Evolutionary conservation across 495 filamentous ascomycete species (phyloP), one percentile per base, ranked within the genome.

Genomic region (Penicillium roqueforti): DNA sequence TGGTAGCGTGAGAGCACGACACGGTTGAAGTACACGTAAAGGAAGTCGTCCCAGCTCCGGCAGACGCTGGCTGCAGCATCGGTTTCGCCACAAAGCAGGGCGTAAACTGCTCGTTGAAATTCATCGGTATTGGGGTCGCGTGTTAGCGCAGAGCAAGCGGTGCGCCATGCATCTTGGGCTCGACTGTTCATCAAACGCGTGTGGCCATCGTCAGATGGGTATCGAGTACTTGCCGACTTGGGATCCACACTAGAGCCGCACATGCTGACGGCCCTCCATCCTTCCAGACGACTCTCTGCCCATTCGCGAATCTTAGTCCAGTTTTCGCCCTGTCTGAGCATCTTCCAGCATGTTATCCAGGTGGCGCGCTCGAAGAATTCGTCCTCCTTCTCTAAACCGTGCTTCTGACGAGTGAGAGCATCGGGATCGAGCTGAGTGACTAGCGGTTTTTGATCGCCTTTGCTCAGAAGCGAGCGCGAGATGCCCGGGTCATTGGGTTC

Each of bases 361-460:
- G 91, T 87, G 6, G 91, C 85, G 34, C 82, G 79, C 68, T 99
- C 93, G 48, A 89, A 91, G 55, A 83, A 90, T 47, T 87, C 81
- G 62, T 99, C 93, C 59, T 90, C 81, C 40, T 79, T 80, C 62
- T 92, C 86, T 25, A 97, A 70, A 34, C 74, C 78, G 29, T 85
- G 81, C 26, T 76, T 77, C 69, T 97, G 91, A 45, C 93, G 83
- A 34, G 83, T 84, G 13, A 85, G 76, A 6, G 92, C 89, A 78
- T 99, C 93, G 5, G 95, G 95, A 56, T 99, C 93, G 22, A 99
- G 76, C 62, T 96, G 88, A n/a, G 90, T 95, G 40, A 97, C 79
- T 4, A 96, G 62, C 5, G 81, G 64, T 65, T 83, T 79, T 36
- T 83, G 83, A 29, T 77, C 74, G 25, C 83, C 81, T 3, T 79